Evolutionary conservation across 805 yeast species (phyloP).

Genomic region (Ogataea parapolymorpha): DNA sequence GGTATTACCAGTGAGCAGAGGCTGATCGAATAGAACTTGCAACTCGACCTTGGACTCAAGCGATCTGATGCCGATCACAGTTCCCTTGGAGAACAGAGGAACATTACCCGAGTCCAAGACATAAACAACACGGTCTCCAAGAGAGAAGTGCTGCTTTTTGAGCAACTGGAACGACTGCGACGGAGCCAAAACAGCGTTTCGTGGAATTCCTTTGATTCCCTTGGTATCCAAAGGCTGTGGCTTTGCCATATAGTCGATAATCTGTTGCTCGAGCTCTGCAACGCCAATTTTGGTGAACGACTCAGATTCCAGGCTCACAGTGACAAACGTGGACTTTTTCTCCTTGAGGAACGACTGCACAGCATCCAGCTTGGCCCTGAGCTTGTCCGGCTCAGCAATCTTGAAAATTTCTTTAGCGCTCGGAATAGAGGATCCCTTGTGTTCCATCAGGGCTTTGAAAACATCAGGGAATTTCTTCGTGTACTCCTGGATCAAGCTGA

Average conservation of each 20-base stretch:
- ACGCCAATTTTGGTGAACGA: constrained; percentile 66
- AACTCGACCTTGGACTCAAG: constrained; percentile 62
- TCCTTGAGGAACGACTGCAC: constrained; percentile 45
- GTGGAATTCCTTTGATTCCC: constrained; percentile 78
- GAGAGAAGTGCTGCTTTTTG: constrained; percentile 67
- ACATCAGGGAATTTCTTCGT: constrained; percentile 57
- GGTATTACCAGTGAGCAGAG: constrained; percentile 76
- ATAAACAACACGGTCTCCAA: constrained; percentile 89
- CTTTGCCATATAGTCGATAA: constrained; percentile 43
- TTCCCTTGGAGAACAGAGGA: constrained; percentile 83
- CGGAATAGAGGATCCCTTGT: constrained; percentile 35
- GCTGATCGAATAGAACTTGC: constrained; percentile 79
- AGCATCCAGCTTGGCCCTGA: constrained; percentile 40
- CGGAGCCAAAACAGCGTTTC: constrained; percentile 77
- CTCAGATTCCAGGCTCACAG: constrained; percentile 75
- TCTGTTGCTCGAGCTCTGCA: constrained; percentile 60
- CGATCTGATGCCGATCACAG: constrained; percentile 65
- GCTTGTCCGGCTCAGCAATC: constrained; percentile 37
- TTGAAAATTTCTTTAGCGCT: constrained; percentile 35
- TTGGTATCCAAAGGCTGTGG: constrained; percentile 47
- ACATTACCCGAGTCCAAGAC: constrained; percentile 87
- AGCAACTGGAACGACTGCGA: constrained; percentile 66
- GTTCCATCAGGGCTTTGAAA: constrained; percentile 36
- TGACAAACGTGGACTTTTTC: constrained; percentile 45
- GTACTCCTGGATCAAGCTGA: constrained; percentile 62